Percentiles rank a stretch among this genome's conserved stretches.
Conservation (phyloP, 208 protist genomes). For the Leishmania arabica region DNA sequence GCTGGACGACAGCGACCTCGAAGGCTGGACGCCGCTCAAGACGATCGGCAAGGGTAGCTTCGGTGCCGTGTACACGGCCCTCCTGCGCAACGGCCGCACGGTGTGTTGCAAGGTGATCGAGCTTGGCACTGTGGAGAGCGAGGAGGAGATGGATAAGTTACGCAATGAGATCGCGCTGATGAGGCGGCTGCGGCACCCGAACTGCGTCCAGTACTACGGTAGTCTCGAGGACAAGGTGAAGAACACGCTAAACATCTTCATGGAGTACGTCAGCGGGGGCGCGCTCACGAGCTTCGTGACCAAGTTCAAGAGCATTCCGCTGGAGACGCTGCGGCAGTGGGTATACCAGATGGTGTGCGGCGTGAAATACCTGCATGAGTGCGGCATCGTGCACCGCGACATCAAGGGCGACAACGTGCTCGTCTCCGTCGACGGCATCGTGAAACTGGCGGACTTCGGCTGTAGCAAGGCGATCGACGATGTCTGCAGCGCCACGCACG, state of each 20-base stretch:
- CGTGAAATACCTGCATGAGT: slow-evolving; percentile 89
- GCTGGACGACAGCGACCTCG: slow-evolving; percentile 66
- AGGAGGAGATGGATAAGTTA: slow-evolving; percentile 81
- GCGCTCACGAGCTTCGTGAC: slow-evolving; percentile 77
- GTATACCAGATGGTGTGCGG: slow-evolving; percentile 90
- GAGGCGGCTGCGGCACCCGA: slow-evolving; percentile 85
- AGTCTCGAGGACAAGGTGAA: slow-evolving; percentile 69
- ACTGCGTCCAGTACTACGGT: slow-evolving; percentile 93
- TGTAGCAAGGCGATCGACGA: slow-evolving; percentile 88
- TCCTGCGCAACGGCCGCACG: slow-evolving; percentile 65
- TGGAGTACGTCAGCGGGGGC: slow-evolving; percentile 91
- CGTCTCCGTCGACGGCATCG: slow-evolving; percentile 79
- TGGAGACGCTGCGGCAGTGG: slow-evolving; percentile 82
- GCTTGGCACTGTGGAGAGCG: slow-evolving; percentile 60
- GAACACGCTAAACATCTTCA: slow-evolving; percentile 91
- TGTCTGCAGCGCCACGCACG: slow-evolving; percentile 79
- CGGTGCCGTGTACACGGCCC: slow-evolving; percentile 81
- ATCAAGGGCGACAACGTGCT: slow-evolving; percentile 94
- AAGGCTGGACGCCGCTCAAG: slow-evolving; percentile 69
- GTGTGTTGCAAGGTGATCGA: slow-evolving; percentile 90
- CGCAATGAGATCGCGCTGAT: slow-evolving; percentile 85
- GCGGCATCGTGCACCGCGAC: slow-evolving; percentile 90
- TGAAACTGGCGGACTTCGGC: slow-evolving; percentile 94
- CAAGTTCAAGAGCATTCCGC: slow-evolving; percentile 78
- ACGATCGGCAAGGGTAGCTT: slow-evolving; percentile 90